Percentiles rank a stretch among this genome's conserved stretches.
phyloP scores from a whole-genome alignment of 352 stramenopile species.

The Phytopythium boreale region DNA sequence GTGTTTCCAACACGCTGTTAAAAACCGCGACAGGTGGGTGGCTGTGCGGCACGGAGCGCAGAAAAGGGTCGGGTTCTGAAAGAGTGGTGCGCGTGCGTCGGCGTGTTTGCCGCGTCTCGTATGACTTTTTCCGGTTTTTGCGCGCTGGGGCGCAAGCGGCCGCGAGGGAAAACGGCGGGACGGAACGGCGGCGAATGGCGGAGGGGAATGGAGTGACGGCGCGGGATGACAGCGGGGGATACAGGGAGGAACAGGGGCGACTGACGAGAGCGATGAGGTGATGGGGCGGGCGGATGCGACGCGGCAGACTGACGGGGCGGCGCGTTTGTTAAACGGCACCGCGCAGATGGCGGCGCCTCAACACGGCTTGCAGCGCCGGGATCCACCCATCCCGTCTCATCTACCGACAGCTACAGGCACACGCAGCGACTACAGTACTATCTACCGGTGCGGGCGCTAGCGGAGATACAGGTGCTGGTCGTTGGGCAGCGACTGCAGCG shows the following conservation, averaged over 20 bases:
- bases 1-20: neutral
- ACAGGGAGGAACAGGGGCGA: neutral
- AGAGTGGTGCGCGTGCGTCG: constrained; percentile 56
- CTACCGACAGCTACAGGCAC: neutral
- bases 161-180: no score
- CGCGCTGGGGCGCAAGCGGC: constrained; percentile 36
- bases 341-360: neutral
- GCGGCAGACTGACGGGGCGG: neutral
- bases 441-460: constrained; percentile 8
- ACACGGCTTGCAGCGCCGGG: neutral
- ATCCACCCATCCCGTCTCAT: neutral
- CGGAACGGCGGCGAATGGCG: neutral
- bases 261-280: neutral
- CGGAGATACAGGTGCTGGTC: constrained; percentile 36
- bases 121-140: constrained; percentile 71
- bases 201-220: neutral
- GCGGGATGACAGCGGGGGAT: neutral
- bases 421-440: neutral
- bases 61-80: constrained; percentile 15
- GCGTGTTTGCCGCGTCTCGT: constrained; percentile 31
- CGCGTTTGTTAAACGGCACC: neutral
- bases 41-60: constrained; percentile 20
- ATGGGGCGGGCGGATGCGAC: constrained; percentile 5
- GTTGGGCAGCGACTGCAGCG: constrained; percentile 19
- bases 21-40: constrained; percentile 7